Base-by-base conservation (phyloP, 176 grass and related monocot species). In the Guadua angustifolia region DNA sequence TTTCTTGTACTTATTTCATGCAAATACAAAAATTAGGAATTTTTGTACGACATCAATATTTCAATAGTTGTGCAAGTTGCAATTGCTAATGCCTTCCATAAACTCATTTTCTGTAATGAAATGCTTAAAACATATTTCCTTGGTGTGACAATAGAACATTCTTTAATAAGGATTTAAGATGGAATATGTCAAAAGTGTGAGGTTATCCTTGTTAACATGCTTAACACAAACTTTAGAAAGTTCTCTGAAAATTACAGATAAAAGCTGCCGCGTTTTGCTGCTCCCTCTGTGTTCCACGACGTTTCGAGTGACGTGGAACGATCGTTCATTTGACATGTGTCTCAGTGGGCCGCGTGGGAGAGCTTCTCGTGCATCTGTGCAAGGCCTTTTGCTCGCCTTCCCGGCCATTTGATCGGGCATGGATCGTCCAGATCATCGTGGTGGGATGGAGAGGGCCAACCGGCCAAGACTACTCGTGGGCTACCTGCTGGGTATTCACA, bases 151-250 rank as follows among this genome's bases (percentile, higher is more conserved):
- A 47, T 59, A 49, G 32, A 14, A 52, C 11, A 3, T 22, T 42
- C 29, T 56, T 57, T n/a, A 42, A 77, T 24, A 69, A 57, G 36
- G 47, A 65, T 69, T 68, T 53, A 75, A 75, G 57, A 38, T 44
- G 47, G 11, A 65, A 76, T 57, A 21, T 68, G n/a, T 67, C 16
- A 19, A 69, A 69, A 60, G n/a, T 17, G 10, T 33, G 24, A 15
- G 4, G 4, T n/a, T 75, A 21, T 58, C 44, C 16, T 57, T 16
- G 18, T 39, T 77, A 56, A 43, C 47, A 77, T 25, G 39, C 49
- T 56, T 22, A 45, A 35, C 22, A 77, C 25, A 56, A 35, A 47
- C 26, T 69, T 6, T 66, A 21, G 25, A 82, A 71, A 32, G 10
- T 63, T 63, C 6, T 47, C 38, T 56, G 44, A 19, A 44, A 29